phyloP scores from a whole-genome alignment of 495 filamentous ascomycete species.

The Usnea hakonensis region DNA sequence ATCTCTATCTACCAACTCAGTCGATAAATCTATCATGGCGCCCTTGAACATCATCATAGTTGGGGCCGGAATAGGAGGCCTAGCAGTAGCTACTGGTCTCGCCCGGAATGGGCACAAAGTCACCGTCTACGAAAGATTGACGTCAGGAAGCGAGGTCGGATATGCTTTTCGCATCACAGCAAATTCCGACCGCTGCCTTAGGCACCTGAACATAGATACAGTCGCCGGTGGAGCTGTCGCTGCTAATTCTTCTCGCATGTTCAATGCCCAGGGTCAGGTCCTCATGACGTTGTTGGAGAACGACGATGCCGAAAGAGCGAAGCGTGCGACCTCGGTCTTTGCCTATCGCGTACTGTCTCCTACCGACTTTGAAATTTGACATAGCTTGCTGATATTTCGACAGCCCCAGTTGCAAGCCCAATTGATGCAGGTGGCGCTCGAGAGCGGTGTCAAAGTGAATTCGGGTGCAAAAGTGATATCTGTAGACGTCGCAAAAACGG shows the following conservation, averaged over 20 bases:
- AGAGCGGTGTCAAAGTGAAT: neutral
- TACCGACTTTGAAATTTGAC: no score
- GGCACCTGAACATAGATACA: neutral
- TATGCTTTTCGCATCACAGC: slow-evolving; percentile 3
- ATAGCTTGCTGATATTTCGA: neutral
- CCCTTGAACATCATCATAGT: slow-evolving; percentile 33
- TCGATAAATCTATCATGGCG: neutral
- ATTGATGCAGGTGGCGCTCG: neutral
- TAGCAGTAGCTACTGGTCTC: slow-evolving; percentile 47
- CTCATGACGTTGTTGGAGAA: neutral
- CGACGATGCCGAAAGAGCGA: neutral
- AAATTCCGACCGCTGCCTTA: neutral
- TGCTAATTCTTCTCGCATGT: neutral
- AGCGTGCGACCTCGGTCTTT: neutral
- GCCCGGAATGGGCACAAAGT: slow-evolving; percentile 49
- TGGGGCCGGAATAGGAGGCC: slow-evolving; percentile 51
- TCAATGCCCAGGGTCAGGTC: neutral
- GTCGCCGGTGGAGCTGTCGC: neutral
- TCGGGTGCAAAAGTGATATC: neutral
- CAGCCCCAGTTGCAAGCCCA: neutral
- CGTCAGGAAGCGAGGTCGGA: neutral
- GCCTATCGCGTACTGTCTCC: neutral
- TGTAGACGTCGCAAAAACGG: neutral
- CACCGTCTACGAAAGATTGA: neutral
- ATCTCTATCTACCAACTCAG: no score